A percentile compares a stretch with the other conserved stretches of the same genome.
Conservation (phyloP, 2,329 filamentous ascomycete species). For the Aspergillus sp. region DNA sequence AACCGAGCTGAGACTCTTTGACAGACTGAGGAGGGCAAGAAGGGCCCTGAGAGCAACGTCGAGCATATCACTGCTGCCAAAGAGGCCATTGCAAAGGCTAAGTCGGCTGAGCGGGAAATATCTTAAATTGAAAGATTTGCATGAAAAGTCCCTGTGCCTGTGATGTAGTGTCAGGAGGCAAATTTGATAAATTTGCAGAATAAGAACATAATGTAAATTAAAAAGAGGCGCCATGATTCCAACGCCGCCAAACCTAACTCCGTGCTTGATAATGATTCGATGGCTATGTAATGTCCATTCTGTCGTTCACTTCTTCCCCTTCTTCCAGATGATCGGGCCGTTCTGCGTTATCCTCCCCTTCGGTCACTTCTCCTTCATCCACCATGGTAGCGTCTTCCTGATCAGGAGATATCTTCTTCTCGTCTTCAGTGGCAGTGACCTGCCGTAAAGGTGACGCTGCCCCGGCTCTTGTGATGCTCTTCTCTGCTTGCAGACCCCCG, state of each 20-base stretch:
- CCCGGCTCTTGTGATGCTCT: constrained; percentile 17
- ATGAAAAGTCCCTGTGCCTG: neutral
- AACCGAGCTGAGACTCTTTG: constrained; percentile 1
- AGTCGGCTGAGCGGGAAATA: constrained; percentile 34
- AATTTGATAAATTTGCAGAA: constrained; percentile 1
- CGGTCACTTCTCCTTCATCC: constrained; percentile 43
- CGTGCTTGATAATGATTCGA: constrained; percentile 17
- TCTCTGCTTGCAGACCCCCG: constrained; percentile 27
- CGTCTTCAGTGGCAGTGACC: constrained; percentile 30
- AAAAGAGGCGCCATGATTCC: constrained; percentile 6
- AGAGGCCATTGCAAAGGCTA: constrained; percentile 36
- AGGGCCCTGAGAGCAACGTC: constrained; percentile 35
- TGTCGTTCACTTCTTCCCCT: constrained; percentile 52
- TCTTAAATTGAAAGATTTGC: constrained; percentile 19
- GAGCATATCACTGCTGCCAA: constrained; percentile 38
- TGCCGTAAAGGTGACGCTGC: constrained; percentile 36
- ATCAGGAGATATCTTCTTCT: constrained; percentile 31
- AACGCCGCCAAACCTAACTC: constrained; percentile 24
- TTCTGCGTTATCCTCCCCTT: constrained; percentile 27
- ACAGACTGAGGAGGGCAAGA: constrained; percentile 35
- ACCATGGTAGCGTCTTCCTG: constrained; percentile 58
- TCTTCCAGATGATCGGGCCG: constrained; percentile 40
- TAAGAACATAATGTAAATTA: constrained; percentile 16
- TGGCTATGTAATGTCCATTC: constrained; percentile 59
- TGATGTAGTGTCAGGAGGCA: no score